phyloP scores from a whole-genome alignment of 176 grass and related monocot species.

The Carex parvula region DNA sequence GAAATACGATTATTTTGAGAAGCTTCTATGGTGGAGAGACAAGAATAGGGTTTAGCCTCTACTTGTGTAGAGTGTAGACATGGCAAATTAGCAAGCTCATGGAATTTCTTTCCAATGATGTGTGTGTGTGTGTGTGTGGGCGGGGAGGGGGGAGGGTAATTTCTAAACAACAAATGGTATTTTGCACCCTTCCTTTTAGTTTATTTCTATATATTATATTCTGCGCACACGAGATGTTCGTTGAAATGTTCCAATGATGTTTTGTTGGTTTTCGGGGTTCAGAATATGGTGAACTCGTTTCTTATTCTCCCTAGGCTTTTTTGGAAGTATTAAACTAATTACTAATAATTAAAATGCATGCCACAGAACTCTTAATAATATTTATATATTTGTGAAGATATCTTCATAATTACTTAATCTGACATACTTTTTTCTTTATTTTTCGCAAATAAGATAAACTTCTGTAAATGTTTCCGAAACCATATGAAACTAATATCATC shows the following conservation, averaged over 20 bases:
- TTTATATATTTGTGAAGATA: neutral
- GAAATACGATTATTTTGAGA: neutral
- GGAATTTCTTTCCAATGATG: neutral
- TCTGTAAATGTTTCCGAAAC: neutral
- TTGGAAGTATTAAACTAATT: neutral
- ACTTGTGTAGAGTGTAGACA: neutral
- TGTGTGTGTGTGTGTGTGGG: no score
- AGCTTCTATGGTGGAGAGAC: neutral
- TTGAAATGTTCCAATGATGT: neutral
- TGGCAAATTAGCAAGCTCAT: neutral
- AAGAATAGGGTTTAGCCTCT: neutral
- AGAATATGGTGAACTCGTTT: neutral
- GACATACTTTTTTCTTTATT: neutral
- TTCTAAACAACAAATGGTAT: neutral
- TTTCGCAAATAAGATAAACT: neutral
- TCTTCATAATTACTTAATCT: neutral
- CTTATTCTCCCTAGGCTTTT: neutral
- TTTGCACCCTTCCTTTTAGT: neutral
- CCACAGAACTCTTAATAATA: neutral
- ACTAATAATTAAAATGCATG: neutral
- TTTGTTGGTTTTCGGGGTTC: neutral
- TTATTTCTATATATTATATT: neutral
- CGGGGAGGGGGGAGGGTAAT: neutral
- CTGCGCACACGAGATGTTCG: neutral
- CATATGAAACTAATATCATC: neutral